A percentile compares a stretch with the other conserved stretches of the same genome.
Evolutionary conservation across 768 basidiomycete genomes (phyloP).

Genomic region (Amylocystis lapponica): DNA sequence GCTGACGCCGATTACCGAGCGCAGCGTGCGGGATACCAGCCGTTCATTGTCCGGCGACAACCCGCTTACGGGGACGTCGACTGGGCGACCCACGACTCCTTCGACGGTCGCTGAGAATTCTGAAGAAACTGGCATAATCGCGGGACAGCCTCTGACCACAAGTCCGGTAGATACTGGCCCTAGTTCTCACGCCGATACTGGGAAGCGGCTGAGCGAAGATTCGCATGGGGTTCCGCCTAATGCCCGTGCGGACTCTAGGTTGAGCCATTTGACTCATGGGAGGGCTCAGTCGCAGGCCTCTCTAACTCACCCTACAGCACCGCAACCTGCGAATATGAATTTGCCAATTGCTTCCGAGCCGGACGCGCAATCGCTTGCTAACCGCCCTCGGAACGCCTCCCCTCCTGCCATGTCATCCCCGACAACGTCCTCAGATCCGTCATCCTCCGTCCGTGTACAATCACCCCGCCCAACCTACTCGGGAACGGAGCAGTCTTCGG

Average conservation of each 20-base stretch:
- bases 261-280: slow-evolving; percentile 9
- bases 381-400: neutral
- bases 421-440: neutral
- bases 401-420: neutral
- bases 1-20: slow-evolving; percentile 67
- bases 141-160: slow-evolving; percentile 14
- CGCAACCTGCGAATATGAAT: neutral
- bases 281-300: neutral
- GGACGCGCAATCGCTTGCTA: neutral
- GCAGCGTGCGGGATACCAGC: slow-evolving; percentile 27
- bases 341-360: neutral
- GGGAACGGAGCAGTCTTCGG: too few species aligned
- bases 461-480: neutral
- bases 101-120: slow-evolving; percentile 4
- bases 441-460: neutral
- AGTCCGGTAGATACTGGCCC: slow-evolving; percentile 24
- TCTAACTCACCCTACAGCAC: neutral
- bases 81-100: neutral
- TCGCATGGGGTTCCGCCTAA: slow-evolving; percentile 24
- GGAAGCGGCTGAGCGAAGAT: slow-evolving; percentile 26
- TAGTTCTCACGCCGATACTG: slow-evolving; percentile 6
- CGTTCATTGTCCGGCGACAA: slow-evolving; percentile 12
- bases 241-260: slow-evolving; percentile 37
- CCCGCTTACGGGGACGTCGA: neutral
- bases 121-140: slow-evolving; percentile 7